These are phyloP conservation scores for Eragrostis tef DNA, from an alignment of 202 grass and related monocot genomes.

Conservation along the genomic window DNA sequence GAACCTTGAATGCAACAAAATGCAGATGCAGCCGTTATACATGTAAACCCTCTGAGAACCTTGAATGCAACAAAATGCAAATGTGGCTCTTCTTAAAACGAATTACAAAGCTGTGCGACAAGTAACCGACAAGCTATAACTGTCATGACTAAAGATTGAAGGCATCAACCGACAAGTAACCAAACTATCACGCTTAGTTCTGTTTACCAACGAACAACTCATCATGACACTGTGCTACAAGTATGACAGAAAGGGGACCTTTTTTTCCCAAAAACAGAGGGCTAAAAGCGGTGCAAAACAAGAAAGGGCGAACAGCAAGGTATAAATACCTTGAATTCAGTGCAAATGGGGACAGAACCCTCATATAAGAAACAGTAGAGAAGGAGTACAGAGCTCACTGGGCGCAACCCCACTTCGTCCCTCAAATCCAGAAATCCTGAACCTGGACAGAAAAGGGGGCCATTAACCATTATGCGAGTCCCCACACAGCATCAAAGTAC, in stretches of 20 bases:
- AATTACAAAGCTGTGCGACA: background rate
- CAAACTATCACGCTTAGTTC: background rate
- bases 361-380: constrained; percentile 28
- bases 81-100: background rate
- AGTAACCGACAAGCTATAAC: too few species aligned
- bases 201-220: background rate
- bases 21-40: background rate
- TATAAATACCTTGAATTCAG: constrained; percentile 30
- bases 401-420: constrained; percentile 13
- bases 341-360: background rate
- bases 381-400: constrained; percentile 28
- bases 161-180: background rate
- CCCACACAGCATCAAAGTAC: constrained; percentile 41
- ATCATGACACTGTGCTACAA: background rate
- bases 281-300: background rate
- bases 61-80: background rate
- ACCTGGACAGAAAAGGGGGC: constrained; percentile 27
- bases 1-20: background rate
- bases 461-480: constrained; percentile 19
- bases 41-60: background rate
- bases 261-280: background rate
- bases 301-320: background rate
- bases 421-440: constrained; percentile 19
- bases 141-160: constrained; percentile 1
- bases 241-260: background rate